Percentiles rank a stretch among this genome's conserved stretches.
phyloP scores from a whole-genome alignment of 352 stramenopile genomes.

The Phytophthora citricola region DNA sequence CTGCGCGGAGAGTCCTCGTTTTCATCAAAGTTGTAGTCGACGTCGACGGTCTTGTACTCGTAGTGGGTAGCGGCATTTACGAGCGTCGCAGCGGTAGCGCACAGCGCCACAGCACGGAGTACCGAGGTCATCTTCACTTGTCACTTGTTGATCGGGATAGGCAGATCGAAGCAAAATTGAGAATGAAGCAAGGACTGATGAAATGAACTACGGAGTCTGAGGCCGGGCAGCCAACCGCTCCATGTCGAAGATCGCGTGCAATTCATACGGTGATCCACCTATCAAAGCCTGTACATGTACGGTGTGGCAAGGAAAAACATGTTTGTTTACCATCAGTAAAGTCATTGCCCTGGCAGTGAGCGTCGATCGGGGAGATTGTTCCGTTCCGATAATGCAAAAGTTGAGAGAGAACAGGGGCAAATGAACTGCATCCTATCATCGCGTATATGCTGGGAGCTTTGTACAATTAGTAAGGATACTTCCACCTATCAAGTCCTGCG shows the following conservation, averaged over 20 bases:
- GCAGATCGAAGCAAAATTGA: constrained; percentile 14
- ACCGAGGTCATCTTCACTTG: constrained; percentile 3
- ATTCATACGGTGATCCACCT: constrained; percentile 12
- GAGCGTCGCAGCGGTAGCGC: constrained; percentile 34
- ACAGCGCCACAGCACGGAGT: constrained; percentile 8
- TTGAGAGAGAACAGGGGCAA: no score
- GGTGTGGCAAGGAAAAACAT: not conserved
- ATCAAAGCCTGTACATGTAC: constrained; percentile 14
- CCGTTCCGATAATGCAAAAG: no score
- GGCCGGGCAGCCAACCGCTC: constrained; percentile 3
- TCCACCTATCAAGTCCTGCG: constrained; percentile 14
- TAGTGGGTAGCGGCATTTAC: constrained; percentile 36
- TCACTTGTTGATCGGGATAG: not conserved
- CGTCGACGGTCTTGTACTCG: constrained; percentile 73
- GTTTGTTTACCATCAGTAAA: constrained; percentile 3
- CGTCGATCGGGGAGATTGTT: no score
- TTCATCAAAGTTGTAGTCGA: constrained; percentile 68
- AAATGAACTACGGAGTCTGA: constrained; percentile 7
- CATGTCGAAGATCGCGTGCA: constrained; percentile 7
- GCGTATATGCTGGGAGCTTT: no score
- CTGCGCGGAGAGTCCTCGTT: constrained; percentile 47
- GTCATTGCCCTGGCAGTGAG: constrained; percentile 1
- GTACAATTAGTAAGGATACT: no score
- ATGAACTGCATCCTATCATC: no score
- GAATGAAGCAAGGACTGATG: not conserved